Conservation (phyloP, 2,329 filamentous ascomycete genomes). For the Verticillium longisporum region DNA sequence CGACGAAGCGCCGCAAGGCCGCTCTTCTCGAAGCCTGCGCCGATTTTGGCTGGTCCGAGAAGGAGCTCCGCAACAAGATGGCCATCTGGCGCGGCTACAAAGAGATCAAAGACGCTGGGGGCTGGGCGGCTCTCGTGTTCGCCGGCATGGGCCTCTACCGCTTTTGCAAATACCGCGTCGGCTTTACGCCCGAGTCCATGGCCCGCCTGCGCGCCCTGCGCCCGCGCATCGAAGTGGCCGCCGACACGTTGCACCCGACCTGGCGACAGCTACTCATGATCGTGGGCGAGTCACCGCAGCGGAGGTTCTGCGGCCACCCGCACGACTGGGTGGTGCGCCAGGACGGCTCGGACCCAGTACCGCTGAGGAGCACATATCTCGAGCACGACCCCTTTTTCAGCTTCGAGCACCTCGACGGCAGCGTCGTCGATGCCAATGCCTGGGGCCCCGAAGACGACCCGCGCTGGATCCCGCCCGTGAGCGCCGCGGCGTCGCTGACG, state of each 20-base stretch:
- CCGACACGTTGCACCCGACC: conserved; percentile 44
- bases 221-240: conserved; percentile 43
- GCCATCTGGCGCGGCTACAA: conserved; percentile 50
- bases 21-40: conserved; percentile 46
- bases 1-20: conserved; percentile 41
- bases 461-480: conserved; percentile 26
- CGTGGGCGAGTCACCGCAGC: conserved; percentile 31
- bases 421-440: conserved; percentile 35
- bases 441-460: conserved; percentile 42
- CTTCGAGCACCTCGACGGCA: conserved; percentile 42
- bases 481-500: conserved; percentile 16
- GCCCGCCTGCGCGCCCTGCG: conserved; percentile 34
- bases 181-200: conserved; percentile 43
- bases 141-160: conserved; percentile 51
- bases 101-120: conserved; percentile 49
- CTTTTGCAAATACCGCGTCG: conserved; percentile 53
- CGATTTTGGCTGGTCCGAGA: conserved; percentile 49
- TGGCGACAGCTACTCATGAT: conserved; percentile 44
- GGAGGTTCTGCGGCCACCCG: conserved; percentile 37
- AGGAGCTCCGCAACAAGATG: conserved; percentile 45
- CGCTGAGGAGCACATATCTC: conserved; percentile 37
- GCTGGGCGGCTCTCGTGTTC: conserved; percentile 49
- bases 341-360: conserved; percentile 29
- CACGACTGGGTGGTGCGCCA: conserved; percentile 45
- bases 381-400: conserved; percentile 37